Evolutionary conservation across 208 protist species (phyloP), one percentile per base, ranked within the genome.

Genomic region (Trypanosoma scelopori): DNA sequence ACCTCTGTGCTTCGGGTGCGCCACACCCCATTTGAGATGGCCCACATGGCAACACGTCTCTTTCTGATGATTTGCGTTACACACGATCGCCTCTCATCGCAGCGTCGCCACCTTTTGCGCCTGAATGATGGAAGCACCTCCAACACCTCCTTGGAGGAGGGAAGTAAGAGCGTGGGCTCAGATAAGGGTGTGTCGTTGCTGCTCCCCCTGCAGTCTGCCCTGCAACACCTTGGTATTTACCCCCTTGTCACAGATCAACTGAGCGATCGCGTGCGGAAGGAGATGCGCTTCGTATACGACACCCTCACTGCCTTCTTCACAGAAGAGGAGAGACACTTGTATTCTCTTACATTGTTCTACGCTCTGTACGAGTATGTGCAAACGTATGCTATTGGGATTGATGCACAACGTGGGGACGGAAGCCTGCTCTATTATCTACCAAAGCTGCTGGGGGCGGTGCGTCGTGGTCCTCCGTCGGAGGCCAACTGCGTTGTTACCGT

Each of bases 11-110:
- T 58, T 3, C 80, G 64, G 30, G 47, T 80, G 28, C 69, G 85
- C 35, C 67, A 71, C 15, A 53, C 65, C n/a, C 69, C 84, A 23
- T 52, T 93, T 11, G 84, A 93, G 43, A 75, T 91, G 55, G 76
- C 75, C 11, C 67, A 71, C 18, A 76, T 93, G 72, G 78, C 82
- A 25, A 75, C 87, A 49, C 84, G 87, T 0, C 74, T 93, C 15
- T 93, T 91, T 61, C 73, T 89, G 37, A 86, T 90, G 48, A 74
- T 91, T 12, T 65, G 76, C 51, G 80, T 65, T 7, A 91, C 78
- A 28, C 81, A 93, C 52, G 73, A 78, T 15, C 72, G 77, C 20
- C 77, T 89, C 20, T 66, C 30, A 23, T 55, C 55, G 5, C 41
- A 63, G 32, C 50, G 42, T 22, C 65, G 55, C 4, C 27, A 13